These are phyloP conservation scores for Entomophthora muscae DNA, from an alignment of 371 early-diverging fungal genomes.

Conservation along the genomic window DNA sequence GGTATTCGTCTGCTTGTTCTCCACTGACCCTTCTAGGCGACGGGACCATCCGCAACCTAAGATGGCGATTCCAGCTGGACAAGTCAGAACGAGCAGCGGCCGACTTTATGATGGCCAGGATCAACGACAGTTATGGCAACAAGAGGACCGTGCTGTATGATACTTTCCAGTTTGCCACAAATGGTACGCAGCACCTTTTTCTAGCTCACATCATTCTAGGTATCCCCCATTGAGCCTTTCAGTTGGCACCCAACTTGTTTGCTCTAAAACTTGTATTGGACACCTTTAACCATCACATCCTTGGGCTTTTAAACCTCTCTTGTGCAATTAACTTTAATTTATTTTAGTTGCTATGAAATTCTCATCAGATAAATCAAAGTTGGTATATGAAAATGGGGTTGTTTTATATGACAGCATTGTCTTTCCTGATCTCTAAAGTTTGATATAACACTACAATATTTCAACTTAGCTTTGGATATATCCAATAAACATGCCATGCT, in stretches of 20 bases:
- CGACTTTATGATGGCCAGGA: slow-evolving; percentile 80
- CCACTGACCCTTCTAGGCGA: slow-evolving; percentile 21
- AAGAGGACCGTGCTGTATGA: slow-evolving; percentile 69
- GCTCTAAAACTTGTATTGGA: no score
- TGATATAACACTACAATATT: no score
- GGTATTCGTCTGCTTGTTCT: slow-evolving; percentile 24
- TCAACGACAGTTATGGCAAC: slow-evolving; percentile 83
- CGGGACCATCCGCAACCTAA: slow-evolving; percentile 65
- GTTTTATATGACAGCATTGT: no score
- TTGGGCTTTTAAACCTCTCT: no score
- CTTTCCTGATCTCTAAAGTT: no score
- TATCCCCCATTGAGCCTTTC: background rate
- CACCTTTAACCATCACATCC: no score
- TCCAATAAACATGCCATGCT: no score
- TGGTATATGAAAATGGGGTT: no score
- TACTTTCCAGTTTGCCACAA: slow-evolving; percentile 76
- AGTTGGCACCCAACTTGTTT: background rate
- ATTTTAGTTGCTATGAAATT: no score
- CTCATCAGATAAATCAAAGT: no score
- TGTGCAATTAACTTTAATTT: no score
- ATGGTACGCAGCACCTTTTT: slow-evolving; percentile 30
- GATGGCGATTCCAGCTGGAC: slow-evolving; percentile 82
- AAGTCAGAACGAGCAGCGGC: slow-evolving; percentile 85
- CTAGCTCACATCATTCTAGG: background rate
- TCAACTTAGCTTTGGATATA: no score